phyloP scores from a whole-genome alignment of 306 rosid species.

The Dalbergia cochinchinensis region DNA sequence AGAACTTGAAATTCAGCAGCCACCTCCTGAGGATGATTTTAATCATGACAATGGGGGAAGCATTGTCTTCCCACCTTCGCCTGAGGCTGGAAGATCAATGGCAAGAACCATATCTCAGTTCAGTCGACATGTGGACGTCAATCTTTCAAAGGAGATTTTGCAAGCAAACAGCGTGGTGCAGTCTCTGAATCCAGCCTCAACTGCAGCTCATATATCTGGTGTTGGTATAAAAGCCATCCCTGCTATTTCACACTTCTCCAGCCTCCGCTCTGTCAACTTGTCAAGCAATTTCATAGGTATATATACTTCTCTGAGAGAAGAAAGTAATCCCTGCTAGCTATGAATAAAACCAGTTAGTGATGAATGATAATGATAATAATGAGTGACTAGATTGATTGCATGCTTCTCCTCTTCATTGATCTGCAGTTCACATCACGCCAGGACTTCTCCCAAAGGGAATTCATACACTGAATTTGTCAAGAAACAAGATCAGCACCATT shows the following conservation, averaged over 20 bases:
- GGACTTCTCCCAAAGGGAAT: slow-evolving; percentile 88
- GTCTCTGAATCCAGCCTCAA: slow-evolving; percentile 81
- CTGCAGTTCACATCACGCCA: slow-evolving; percentile 77
- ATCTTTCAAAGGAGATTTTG: slow-evolving; percentile 74
- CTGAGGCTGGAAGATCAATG: slow-evolving; percentile 54
- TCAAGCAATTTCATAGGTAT: slow-evolving; percentile 90
- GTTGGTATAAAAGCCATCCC: slow-evolving; percentile 85
- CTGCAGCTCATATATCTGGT: slow-evolving; percentile 82
- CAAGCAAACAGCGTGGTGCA: slow-evolving; percentile 76
- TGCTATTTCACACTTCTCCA: slow-evolving; percentile 70
- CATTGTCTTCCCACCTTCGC: slow-evolving; percentile 63
- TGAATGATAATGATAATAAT: background rate
- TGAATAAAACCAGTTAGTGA: background rate
- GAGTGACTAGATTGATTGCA: slow-evolving; percentile 39
- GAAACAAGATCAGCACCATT: slow-evolving; percentile 80
- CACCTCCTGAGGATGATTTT: slow-evolving; percentile 45
- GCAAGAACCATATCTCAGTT: slow-evolving; percentile 55
- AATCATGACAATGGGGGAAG: slow-evolving; percentile 50
- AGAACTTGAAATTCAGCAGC: slow-evolving; percentile 66
- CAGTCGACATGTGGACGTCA: slow-evolving; percentile 54
- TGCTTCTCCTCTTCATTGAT: slow-evolving; percentile 41
- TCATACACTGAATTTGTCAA: slow-evolving; percentile 85
- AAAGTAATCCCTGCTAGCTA: background rate
- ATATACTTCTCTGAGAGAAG: slow-evolving; percentile 43
- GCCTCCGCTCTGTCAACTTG: slow-evolving; percentile 83